Percentiles rank a stretch among this genome's conserved stretches.
phyloP scores from a whole-genome alignment of 2,329 filamentous ascomycete genomes.

The Cyphellophora attinorum region DNA sequence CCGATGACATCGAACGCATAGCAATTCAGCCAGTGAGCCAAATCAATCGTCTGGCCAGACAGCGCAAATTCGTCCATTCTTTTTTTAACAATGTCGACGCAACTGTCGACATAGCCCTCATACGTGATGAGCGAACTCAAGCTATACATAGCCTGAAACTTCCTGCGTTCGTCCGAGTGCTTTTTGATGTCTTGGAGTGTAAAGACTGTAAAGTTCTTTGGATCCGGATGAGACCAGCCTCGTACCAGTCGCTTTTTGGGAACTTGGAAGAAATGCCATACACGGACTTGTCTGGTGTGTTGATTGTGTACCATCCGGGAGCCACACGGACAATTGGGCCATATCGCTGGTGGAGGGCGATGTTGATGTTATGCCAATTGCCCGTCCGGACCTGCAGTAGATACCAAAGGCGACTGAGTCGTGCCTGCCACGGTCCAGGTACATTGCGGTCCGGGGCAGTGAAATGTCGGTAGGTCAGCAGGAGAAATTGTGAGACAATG shows the following conservation, averaged over 20 bases:
- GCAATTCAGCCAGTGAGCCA: conserved; percentile 58
- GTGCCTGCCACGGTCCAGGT: conserved; percentile 36
- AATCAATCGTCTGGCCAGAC: conserved; percentile 24
- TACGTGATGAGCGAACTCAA: conserved; percentile 41
- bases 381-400: conserved; percentile 27
- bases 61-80: conserved; percentile 29
- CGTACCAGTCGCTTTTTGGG: conserved; percentile 17
- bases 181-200: conserved; percentile 65
- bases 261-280: conserved; percentile 16
- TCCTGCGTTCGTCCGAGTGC: conserved; percentile 59
- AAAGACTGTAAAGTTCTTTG: conserved; percentile 46
- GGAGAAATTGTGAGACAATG: conserved; percentile 3
- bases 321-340: conserved; percentile 16
- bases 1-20: conserved; percentile 68
- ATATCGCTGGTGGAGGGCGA: conserved; percentile 13
- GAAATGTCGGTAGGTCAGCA: conserved; percentile 17
- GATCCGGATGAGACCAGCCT: conserved; percentile 56
- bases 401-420: conserved; percentile 37
- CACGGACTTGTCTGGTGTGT: conserved; percentile 15
- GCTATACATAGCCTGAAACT: conserved; percentile 36
- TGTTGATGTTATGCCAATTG: conserved; percentile 27
- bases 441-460: conserved; percentile 28
- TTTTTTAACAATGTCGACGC: conserved; percentile 30
- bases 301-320: conserved; percentile 15
- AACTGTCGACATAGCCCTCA: conserved; percentile 41